Percentiles rank a stretch among this genome's conserved stretches.
These are phyloP conservation scores for Albugo candida DNA, from an alignment of 352 stramenopile genomes.

Conservation along the genomic window DNA sequence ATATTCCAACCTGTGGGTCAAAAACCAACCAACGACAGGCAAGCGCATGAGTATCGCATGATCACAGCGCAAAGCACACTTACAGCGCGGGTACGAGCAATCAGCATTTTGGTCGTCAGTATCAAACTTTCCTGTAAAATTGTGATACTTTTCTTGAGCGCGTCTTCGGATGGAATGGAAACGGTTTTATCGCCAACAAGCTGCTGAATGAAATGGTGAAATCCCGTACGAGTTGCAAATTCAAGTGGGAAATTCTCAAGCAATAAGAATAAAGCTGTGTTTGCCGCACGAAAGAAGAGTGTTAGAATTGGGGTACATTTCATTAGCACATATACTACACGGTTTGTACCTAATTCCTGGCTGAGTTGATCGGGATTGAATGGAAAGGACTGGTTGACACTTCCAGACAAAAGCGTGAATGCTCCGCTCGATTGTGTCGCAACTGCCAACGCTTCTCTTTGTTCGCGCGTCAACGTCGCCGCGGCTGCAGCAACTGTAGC, in stretches of 20 bases:
- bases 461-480: conserved; percentile 20
- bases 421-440: conserved; percentile 5
- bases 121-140: conserved; percentile 50
- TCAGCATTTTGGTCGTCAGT: conserved; percentile 45
- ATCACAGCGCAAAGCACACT: too few species aligned
- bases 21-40: too few species aligned
- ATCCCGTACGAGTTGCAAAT: conserved; percentile 30
- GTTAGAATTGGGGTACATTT: not conserved
- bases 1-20: conserved; percentile 33
- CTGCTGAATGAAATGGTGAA: conserved; percentile 49
- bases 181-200: conserved; percentile 51
- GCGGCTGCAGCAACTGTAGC: not conserved
- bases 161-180: conserved; percentile 28
- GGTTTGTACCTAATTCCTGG: conserved; percentile 30
- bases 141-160: conserved; percentile 34
- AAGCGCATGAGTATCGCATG: too few species aligned
- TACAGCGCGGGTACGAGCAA: conserved; percentile 15
- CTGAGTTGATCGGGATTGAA: conserved; percentile 40
- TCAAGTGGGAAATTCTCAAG: conserved; percentile 53
- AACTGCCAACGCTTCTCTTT: conserved; percentile 11
- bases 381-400: conserved; percentile 4
- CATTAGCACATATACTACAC: not conserved
- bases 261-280: conserved; percentile 33
- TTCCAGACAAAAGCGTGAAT: conserved; percentile 1
- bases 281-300: not conserved